Conservation (phyloP, 768 basidiomycete genomes). For the Rubroboletus satanas region DNA sequence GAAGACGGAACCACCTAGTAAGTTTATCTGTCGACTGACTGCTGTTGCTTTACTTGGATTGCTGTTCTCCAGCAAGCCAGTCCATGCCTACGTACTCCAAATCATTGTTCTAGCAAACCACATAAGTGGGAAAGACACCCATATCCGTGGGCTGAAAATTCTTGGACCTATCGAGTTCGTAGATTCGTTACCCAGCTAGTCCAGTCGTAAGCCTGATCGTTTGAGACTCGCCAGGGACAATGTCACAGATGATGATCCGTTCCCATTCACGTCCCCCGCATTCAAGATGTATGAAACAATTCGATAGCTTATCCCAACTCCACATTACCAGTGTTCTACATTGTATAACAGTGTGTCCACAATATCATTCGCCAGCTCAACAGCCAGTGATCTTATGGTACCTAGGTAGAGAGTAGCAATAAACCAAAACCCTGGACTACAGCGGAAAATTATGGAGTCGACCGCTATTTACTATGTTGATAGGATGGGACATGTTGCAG, state of each 20-base stretch:
- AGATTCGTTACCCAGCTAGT: background rate
- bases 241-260: conserved; percentile 59
- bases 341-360: conserved; percentile 16
- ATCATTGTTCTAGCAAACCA: conserved; percentile 90
- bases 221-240: conserved; percentile 34
- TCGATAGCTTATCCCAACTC: conserved; percentile 41
- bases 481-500: conserved; percentile 29
- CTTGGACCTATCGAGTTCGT: conserved; percentile 80
- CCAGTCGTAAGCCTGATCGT: background rate
- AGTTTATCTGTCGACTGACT: conserved; percentile 25
- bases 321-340: conserved; percentile 30
- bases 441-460: background rate
- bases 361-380: conserved; percentile 6
- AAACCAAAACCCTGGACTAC: conserved; percentile 3
- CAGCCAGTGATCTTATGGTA: background rate
- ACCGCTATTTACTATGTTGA: conserved; percentile 27
- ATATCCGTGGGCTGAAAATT: conserved; percentile 87
- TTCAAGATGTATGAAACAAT: conserved; percentile 81
- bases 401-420: conserved; percentile 4
- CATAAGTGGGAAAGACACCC: conserved; percentile 98
- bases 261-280: conserved; percentile 57
- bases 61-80: conserved; percentile 58
- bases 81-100: conserved; percentile 87
- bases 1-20: conserved; percentile 81
- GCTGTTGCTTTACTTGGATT: background rate